Percentiles rank a stretch among this genome's conserved stretches.
Evolutionary conservation across 108 stramenopile genomes (phyloP).

Genomic region (Cylindrotheca fusiformis): DNA sequence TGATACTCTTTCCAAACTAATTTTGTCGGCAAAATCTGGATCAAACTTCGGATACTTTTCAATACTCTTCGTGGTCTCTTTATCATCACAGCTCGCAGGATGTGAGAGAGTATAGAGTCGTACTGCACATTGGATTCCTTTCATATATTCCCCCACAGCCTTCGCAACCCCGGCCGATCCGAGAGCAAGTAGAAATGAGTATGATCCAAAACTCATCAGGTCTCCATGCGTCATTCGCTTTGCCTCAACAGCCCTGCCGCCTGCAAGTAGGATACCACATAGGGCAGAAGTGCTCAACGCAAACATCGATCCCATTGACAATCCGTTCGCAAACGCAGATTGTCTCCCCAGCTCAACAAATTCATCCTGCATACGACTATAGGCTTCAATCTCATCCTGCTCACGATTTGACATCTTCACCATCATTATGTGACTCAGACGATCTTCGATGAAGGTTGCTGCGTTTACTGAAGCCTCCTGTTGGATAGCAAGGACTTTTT

Average conservation of each 20-base stretch:
- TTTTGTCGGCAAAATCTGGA: neutral
- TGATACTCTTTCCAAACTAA: slow-evolving; percentile 54
- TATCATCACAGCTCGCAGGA: slow-evolving; percentile 11
- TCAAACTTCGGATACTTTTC: neutral
- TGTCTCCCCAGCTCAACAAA: slow-evolving; percentile 44
- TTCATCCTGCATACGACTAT: slow-evolving; percentile 52
- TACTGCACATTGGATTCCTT: slow-evolving; percentile 62
- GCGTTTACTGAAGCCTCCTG: slow-evolving; percentile 50
- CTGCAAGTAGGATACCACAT: slow-evolving; percentile 68
- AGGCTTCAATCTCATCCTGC: slow-evolving; percentile 63
- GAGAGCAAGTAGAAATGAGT: slow-evolving; percentile 83
- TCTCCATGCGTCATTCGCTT: slow-evolving; percentile 75
- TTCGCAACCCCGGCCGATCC: slow-evolving; percentile 77
- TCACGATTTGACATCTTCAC: slow-evolving; percentile 76
- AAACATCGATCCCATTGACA: slow-evolving; percentile 86
- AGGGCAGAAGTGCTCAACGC: slow-evolving; percentile 65
- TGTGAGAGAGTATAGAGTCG: slow-evolving; percentile 36
- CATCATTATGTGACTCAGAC: slow-evolving; percentile 60
- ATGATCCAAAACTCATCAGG: slow-evolving; percentile 77
- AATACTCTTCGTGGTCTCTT: neutral
- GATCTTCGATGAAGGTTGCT: slow-evolving; percentile 78
- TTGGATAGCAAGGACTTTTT: slow-evolving; percentile 56
- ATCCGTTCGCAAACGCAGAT: slow-evolving; percentile 64
- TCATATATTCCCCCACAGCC: slow-evolving; percentile 57
- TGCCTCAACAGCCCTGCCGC: slow-evolving; percentile 63